Conservation (phyloP, 371 early-diverging fungal genomes). For the Circinella minor region DNA sequence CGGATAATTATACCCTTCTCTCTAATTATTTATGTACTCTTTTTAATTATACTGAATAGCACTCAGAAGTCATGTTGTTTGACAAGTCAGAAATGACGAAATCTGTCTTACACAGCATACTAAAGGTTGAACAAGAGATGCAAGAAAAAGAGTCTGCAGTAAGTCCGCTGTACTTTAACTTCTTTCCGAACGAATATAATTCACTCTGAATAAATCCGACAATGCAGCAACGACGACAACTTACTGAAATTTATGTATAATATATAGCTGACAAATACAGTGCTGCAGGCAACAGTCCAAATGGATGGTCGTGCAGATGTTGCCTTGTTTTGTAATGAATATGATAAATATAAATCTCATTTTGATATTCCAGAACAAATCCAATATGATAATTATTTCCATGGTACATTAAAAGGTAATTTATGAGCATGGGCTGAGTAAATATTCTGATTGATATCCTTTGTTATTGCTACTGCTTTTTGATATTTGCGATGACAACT, state of each 20-base stretch:
- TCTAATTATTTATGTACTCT: too few species aligned
- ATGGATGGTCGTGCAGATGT: conserved; percentile 3
- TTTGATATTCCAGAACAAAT: conserved; percentile 43
- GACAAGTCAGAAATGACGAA: conserved; percentile 23
- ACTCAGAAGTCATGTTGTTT: conserved; percentile 17
- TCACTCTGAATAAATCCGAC: too few species aligned
- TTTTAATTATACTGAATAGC: background rate
- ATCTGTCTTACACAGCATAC: conserved; percentile 15
- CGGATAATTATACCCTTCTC: too few species aligned
- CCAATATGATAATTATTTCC: conserved; percentile 53
- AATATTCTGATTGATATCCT: too few species aligned
- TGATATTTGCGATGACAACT: too few species aligned
- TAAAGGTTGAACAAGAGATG: conserved; percentile 15
- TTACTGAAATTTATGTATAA: background rate
- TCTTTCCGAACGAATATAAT: background rate
- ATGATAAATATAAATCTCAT: background rate
- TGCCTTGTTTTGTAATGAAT: background rate
- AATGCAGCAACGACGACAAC: too few species aligned
- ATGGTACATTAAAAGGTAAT: conserved; percentile 41
- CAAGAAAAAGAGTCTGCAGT: conserved; percentile 17
- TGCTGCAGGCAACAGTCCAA: background rate
- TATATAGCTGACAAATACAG: background rate
- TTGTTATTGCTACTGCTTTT: too few species aligned
- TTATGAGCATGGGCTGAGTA: too few species aligned
- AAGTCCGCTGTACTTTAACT: conserved; percentile 2